A percentile compares a stretch with the other conserved stretches of the same genome.
These are phyloP conservation scores for Starmerella riodocensis DNA, from an alignment of 805 yeast genomes.

Conservation along the genomic window DNA sequence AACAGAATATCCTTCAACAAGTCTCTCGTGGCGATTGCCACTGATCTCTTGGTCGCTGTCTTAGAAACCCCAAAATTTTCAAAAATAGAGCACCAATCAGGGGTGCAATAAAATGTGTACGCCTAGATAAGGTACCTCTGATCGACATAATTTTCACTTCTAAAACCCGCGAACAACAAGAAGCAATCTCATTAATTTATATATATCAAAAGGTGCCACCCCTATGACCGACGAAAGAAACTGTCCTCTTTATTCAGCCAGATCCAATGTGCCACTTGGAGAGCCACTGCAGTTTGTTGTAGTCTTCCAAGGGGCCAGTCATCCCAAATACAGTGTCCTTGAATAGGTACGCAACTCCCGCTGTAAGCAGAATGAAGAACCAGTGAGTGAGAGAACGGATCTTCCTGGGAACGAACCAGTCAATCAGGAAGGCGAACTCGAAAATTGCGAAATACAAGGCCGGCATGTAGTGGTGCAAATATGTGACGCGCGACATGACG, in stretches of 20 bases:
- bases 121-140: too few species aligned
- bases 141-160: too few species aligned
- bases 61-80: not conserved
- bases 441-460: constrained; percentile 88
- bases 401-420: constrained; percentile 29
- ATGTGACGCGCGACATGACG: constrained; percentile 90
- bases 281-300: constrained; percentile 40
- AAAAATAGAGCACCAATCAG: too few species aligned
- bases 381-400: constrained; percentile 31
- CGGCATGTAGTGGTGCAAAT: constrained; percentile 92
- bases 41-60: constrained; percentile 1
- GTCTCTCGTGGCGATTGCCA: constrained; percentile 9
- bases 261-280: constrained; percentile 18
- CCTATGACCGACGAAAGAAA: too few species aligned
- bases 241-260: too few species aligned
- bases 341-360: constrained; percentile 46
- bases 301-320: constrained; percentile 42
- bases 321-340: constrained; percentile 72
- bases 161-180: too few species aligned
- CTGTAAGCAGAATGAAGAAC: constrained; percentile 37
- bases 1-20: constrained; percentile 12
- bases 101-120: too few species aligned
- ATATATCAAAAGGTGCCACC: too few species aligned
- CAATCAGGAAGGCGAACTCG: constrained; percentile 51
- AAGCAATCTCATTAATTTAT: too few species aligned